Evolutionary conservation across 768 basidiomycete species (phyloP).

Genomic region (Lyophyllum shimeji): DNA sequence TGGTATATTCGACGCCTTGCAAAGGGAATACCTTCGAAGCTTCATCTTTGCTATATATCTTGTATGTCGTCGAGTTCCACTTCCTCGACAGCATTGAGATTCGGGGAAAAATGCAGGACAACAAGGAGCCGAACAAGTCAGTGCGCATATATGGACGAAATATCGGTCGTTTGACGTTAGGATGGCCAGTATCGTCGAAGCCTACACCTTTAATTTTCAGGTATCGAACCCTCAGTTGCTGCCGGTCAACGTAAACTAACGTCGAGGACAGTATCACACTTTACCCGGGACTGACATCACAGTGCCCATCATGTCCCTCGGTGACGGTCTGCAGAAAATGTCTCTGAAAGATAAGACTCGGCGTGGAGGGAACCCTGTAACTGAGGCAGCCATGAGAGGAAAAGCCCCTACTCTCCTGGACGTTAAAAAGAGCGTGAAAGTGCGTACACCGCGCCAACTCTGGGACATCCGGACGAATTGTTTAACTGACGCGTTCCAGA

Average conservation of each 20-base stretch:
- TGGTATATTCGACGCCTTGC: slow-evolving; percentile 84
- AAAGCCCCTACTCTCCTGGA: slow-evolving; percentile 73
- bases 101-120: slow-evolving; percentile 53
- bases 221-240: slow-evolving; percentile 31
- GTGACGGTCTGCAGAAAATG: slow-evolving; percentile 54
- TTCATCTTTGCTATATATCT: slow-evolving; percentile 87
- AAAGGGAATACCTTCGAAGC: slow-evolving; percentile 81
- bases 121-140: slow-evolving; percentile 82
- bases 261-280: slow-evolving; percentile 58
- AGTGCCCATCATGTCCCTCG: slow-evolving; percentile 75
- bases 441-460: slow-evolving; percentile 19
- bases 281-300: slow-evolving; percentile 57
- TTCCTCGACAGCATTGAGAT: not conserved
- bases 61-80: slow-evolving; percentile 38
- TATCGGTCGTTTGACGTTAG: slow-evolving; percentile 4
- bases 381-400: slow-evolving; percentile 57
- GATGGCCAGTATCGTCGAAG: slow-evolving; percentile 69
- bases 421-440: slow-evolving; percentile 82
- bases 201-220: slow-evolving; percentile 86
- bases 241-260: slow-evolving; percentile 5
- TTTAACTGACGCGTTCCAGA: slow-evolving; percentile 36
- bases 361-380: slow-evolving; percentile 51
- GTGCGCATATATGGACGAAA: slow-evolving; percentile 29
- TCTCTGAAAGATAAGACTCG: slow-evolving; percentile 34
- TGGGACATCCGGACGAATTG: not conserved